Conservation (phyloP, 257 asterid species). For the Nicotiana tabacum region DNA sequence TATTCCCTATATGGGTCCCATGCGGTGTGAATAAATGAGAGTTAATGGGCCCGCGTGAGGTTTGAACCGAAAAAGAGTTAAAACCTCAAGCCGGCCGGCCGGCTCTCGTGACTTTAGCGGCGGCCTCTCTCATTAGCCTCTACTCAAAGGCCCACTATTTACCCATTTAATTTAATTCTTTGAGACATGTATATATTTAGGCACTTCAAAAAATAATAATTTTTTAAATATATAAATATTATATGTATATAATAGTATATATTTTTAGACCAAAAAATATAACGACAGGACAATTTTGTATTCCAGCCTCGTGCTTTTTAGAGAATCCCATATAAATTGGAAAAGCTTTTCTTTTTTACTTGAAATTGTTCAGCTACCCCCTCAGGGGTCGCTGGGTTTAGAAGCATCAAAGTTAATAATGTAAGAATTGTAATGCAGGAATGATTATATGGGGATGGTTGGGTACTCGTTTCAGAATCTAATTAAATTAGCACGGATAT, state of each 20-base stretch:
- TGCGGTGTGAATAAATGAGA: conserved; percentile 37
- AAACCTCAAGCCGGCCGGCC: conserved; percentile 4
- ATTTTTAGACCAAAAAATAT: too few relatives aligned
- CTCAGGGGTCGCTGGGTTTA: not conserved
- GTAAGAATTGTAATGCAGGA: too few relatives aligned
- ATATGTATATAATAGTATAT: too few relatives aligned
- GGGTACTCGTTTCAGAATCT: too few relatives aligned
- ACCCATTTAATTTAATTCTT: too few relatives aligned
- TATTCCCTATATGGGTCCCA: not conserved
- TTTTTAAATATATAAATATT: too few relatives aligned
- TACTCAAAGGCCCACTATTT: conserved; percentile 18
- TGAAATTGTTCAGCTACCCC: not conserved
- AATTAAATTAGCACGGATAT: too few relatives aligned
- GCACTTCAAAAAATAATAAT: too few relatives aligned
- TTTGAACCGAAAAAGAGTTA: conserved; percentile 21
- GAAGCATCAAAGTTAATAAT: not conserved
- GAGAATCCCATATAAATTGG: not conserved
- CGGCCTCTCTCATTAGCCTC: conserved; percentile 17
- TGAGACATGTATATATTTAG: too few relatives aligned
- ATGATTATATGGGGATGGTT: too few relatives aligned
- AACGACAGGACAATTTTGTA: too few relatives aligned
- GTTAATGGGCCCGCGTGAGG: conserved; percentile 37
- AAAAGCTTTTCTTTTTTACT: not conserved
- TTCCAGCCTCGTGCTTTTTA: not conserved
- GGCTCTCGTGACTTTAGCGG: conserved; percentile 32